A percentile compares a stretch with the other conserved stretches of the same genome.
These are phyloP conservation scores for Paecilomyces sp. DNA, from an alignment of 2,329 filamentous ascomycete genomes.

Conservation along the genomic window DNA sequence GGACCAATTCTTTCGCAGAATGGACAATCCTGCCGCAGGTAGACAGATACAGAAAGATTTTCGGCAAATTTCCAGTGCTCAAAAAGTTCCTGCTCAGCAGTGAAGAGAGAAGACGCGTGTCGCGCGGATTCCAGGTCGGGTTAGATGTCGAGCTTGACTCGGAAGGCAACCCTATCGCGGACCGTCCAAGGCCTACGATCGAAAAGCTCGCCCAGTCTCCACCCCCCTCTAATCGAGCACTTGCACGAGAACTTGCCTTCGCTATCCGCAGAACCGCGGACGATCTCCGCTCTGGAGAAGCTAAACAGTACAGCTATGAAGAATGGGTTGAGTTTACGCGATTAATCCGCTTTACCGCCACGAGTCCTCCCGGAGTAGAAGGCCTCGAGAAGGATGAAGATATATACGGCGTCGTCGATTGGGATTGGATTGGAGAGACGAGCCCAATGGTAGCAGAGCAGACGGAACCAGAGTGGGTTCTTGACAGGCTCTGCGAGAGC, in stretches of 20 bases:
- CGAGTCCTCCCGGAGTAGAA: conserved; percentile 14
- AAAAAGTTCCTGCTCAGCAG: conserved; percentile 30
- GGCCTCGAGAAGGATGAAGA: conserved; percentile 41
- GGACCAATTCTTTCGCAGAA: conserved; percentile 54
- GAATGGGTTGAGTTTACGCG: conserved; percentile 82
- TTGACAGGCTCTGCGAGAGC: conserved; percentile 60
- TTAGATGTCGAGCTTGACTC: conserved; percentile 13
- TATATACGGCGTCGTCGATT: conserved; percentile 55
- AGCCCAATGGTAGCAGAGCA: conserved; percentile 59
- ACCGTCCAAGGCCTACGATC: conserved; percentile 21
- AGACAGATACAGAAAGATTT: conserved; percentile 47
- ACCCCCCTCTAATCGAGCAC: conserved; percentile 45
- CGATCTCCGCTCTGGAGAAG: conserved; percentile 52
- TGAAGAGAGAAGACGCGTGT: conserved; percentile 38
- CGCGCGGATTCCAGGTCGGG: conserved; percentile 39
- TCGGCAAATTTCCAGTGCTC: conserved; percentile 40
- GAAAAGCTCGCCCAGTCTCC: conserved; percentile 44
- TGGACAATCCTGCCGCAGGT: conserved; percentile 59
- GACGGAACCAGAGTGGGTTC: conserved; percentile 59
- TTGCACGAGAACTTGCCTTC: conserved; percentile 57
- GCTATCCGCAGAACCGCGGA: conserved; percentile 62
- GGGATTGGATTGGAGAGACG: conserved; percentile 66
- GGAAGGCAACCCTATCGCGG: conserved; percentile 3
- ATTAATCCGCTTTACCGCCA: conserved; percentile 56
- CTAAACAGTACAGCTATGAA: conserved; percentile 66